These are phyloP conservation scores for Nigrospora oryzae DNA, from an alignment of 2,329 filamentous ascomycete species.

Conservation along the genomic window DNA sequence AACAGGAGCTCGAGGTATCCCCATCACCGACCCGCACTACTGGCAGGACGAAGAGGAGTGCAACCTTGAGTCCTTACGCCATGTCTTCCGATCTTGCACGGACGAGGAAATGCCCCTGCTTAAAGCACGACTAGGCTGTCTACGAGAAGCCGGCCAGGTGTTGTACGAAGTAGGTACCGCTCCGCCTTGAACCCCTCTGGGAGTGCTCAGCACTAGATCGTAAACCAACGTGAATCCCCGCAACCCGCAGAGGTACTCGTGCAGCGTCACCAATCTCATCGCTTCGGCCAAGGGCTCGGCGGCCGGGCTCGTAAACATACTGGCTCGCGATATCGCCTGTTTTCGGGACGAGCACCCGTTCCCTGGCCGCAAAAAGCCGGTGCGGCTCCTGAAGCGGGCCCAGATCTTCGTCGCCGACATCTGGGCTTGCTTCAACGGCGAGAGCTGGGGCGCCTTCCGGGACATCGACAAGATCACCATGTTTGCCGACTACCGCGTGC, in stretches of 20 bases:
- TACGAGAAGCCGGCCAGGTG: conserved; percentile 75
- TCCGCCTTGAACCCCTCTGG: conserved; percentile 2
- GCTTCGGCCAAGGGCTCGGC: conserved; percentile 70
- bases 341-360: conserved; percentile 78
- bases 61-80: conserved; percentile 61
- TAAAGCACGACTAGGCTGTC: conserved; percentile 64
- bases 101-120: conserved; percentile 83
- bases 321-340: conserved; percentile 74
- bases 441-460: conserved; percentile 68
- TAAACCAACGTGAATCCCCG: conserved; percentile 11
- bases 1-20: conserved; percentile 51
- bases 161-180: conserved; percentile 57
- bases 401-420: conserved; percentile 94
- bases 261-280: conserved; percentile 67
- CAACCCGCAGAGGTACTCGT: conserved; percentile 57
- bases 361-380: conserved; percentile 57
- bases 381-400: conserved; percentile 85
- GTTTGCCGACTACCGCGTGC: conserved; percentile 96
- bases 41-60: conserved; percentile 75
- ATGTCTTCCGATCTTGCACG: conserved; percentile 81
- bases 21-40: conserved; percentile 81
- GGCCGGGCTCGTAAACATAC: conserved; percentile 69
- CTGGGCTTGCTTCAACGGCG: conserved; percentile 90
- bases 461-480: conserved; percentile 97
- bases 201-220: too few relatives aligned